These are phyloP conservation scores for Colletotrichum nymphaeae DNA, from an alignment of 2,329 filamentous ascomycete species.

Conservation along the genomic window DNA sequence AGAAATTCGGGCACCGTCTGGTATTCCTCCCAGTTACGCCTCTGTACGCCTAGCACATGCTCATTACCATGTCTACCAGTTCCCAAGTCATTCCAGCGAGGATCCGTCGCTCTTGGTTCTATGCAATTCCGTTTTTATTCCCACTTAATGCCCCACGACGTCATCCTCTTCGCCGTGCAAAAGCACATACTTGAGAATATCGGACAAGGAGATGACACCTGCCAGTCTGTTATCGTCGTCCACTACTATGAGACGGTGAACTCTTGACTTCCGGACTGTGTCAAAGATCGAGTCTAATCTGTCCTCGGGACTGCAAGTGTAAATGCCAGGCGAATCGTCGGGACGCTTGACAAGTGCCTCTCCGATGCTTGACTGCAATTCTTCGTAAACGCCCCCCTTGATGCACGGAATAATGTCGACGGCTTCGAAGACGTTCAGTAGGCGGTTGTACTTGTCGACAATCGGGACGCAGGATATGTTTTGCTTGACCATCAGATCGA, in stretches of 20 bases:
- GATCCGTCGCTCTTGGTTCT: conserved; percentile 34
- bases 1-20: conserved; percentile 32
- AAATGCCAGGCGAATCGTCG: conserved; percentile 95
- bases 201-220: conserved; percentile 92
- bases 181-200: conserved; percentile 95
- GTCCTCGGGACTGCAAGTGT: conserved; percentile 93
- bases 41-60: conserved; percentile 49
- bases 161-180: conserved; percentile 77
- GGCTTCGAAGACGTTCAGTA: conserved; percentile 97
- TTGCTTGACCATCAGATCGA: conserved; percentile 90
- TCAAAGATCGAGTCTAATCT: conserved; percentile 96
- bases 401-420: conserved; percentile 97
- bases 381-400: conserved; percentile 92
- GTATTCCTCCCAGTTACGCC: conserved; percentile 36
- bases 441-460: conserved; percentile 78
- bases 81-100: conserved; percentile 36
- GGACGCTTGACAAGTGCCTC: conserved; percentile 89
- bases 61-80: conserved; percentile 36
- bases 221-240: conserved; percentile 88
- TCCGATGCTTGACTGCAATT: conserved; percentile 85
- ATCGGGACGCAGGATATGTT: conserved; percentile 97
- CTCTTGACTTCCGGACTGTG: conserved; percentile 92
- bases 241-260: conserved; percentile 92
- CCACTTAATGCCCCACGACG: conserved; percentile 10
- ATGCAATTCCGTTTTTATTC: conserved; percentile 29